A percentile compares a stretch with the other conserved stretches of the same genome.
These are phyloP conservation scores for Euryodendron excelsum DNA, from an alignment of 148 eudicot genomes.

Conservation along the genomic window DNA sequence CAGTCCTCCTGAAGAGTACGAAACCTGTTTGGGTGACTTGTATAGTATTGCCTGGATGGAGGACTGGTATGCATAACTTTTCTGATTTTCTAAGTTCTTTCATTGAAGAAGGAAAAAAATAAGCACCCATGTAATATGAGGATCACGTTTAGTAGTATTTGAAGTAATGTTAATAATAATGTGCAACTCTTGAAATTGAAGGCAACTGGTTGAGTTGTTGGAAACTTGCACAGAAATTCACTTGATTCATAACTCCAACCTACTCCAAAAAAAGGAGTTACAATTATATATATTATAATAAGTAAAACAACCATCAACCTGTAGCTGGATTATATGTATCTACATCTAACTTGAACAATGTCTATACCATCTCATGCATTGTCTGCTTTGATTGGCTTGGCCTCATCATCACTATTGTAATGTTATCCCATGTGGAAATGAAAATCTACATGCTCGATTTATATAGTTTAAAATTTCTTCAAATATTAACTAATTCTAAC, in stretches of 20 bases:
- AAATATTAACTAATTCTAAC: conserved; percentile 5
- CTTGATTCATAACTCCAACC: neutral
- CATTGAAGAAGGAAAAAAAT: conserved; percentile 5
- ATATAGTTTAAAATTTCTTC: neutral
- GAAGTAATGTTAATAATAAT: neutral
- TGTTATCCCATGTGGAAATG: neutral
- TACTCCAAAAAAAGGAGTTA: neutral
- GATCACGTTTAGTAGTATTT: neutral
- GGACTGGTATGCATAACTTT: conserved; percentile 54
- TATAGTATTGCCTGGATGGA: conserved; percentile 98
- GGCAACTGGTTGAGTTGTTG: neutral
- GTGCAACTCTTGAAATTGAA: neutral
- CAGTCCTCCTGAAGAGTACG: conserved; percentile 78
- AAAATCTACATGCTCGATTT: neutral
- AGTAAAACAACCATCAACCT: neutral
- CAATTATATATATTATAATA: neutral
- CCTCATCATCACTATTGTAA: neutral
- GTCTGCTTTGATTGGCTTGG: conserved; percentile 1
- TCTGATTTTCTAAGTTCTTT: neutral
- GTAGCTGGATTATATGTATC: conserved; percentile 6
- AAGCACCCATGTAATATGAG: neutral
- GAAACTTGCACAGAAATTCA: neutral
- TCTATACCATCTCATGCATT: neutral
- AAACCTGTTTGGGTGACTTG: conserved; percentile 89
- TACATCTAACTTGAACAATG: neutral